phyloP scores from a whole-genome alignment of 2,329 filamentous ascomycete genomes.

The Aspergillus sp. region DNA sequence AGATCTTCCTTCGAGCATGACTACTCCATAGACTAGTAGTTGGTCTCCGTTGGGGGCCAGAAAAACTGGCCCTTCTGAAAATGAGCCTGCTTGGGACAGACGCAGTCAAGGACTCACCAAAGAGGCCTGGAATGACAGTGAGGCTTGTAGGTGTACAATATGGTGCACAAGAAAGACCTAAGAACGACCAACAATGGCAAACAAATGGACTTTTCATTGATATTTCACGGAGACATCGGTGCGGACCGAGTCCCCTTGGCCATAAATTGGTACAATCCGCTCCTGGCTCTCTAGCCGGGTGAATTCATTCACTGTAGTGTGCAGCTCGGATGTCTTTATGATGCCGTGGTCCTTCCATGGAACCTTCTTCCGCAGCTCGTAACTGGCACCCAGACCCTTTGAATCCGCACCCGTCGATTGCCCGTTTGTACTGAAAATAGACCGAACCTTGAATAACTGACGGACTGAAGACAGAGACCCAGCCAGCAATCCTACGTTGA shows the following conservation, averaged over 20 bases:
- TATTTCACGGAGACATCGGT: neutral
- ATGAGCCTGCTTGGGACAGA: too few relatives aligned
- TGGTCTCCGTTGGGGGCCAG: too few relatives aligned
- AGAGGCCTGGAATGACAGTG: too few relatives aligned
- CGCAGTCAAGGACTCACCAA: too few relatives aligned
- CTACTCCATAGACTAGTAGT: too few relatives aligned
- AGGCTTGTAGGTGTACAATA: too few relatives aligned
- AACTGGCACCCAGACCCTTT: neutral
- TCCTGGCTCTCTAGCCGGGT: neutral
- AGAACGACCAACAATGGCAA: too few relatives aligned
- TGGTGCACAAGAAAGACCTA: too few relatives aligned
- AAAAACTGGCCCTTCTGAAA: too few relatives aligned
- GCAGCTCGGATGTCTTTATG: neutral
- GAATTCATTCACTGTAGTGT: neutral
- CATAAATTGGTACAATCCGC: slow-evolving; percentile 3
- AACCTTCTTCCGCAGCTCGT: neutral
- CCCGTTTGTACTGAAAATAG: neutral
- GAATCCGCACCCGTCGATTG: neutral
- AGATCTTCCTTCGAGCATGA: too few relatives aligned
- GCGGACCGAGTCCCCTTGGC: slow-evolving; percentile 1
- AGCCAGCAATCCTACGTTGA: slow-evolving; percentile 18
- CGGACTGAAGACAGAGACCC: slow-evolving; percentile 16
- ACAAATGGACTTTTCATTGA: neutral
- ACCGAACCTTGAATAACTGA: neutral
- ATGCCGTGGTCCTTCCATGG: neutral